These are phyloP conservation scores for Candolleomyces eurysporus DNA, from an alignment of 768 basidiomycete genomes.

Conservation along the genomic window DNA sequence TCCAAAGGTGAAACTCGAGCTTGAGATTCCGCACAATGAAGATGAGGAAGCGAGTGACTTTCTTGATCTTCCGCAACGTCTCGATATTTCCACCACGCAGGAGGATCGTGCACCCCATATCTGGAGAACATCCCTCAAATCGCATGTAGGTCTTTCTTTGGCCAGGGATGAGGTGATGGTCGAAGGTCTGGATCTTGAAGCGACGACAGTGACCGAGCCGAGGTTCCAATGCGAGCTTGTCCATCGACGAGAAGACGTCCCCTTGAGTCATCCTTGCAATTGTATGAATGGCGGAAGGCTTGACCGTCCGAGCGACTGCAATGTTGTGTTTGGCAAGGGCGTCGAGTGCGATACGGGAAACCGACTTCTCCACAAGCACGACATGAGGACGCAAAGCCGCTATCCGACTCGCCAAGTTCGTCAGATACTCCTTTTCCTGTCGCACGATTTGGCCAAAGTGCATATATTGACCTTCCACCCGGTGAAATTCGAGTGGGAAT, in stretches of 20 bases:
- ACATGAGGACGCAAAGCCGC: constrained; percentile 90
- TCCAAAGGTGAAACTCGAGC: constrained; percentile 93
- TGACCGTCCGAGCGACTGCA: constrained; percentile 87
- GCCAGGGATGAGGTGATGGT: constrained; percentile 92
- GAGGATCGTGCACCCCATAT: constrained; percentile 94
- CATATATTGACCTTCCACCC: constrained; percentile 90
- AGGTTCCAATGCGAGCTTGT: constrained; percentile 87
- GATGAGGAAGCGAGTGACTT: constrained; percentile 87
- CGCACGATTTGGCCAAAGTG: constrained; percentile 87
- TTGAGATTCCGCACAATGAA: constrained; percentile 93
- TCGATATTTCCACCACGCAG: constrained; percentile 84
- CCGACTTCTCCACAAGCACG: constrained; percentile 87
- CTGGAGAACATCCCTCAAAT: constrained; percentile 91
- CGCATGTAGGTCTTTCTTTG: constrained; percentile 95
- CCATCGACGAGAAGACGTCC: constrained; percentile 94
- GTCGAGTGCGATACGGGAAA: constrained; percentile 88
- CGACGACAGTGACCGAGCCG: constrained; percentile 83
- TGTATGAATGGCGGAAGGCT: constrained; percentile 81
- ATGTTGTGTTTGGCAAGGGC: constrained; percentile 82
- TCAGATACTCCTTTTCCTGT: constrained; percentile 91
- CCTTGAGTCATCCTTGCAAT: constrained; percentile 94
- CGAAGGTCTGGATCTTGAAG: constrained; percentile 90
- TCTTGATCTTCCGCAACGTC: constrained; percentile 82
- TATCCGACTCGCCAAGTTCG: constrained; percentile 84
- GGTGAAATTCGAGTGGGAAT: constrained; percentile 91